Conservation (phyloP, 148 eudicot genomes). For the Camellia japonica region DNA sequence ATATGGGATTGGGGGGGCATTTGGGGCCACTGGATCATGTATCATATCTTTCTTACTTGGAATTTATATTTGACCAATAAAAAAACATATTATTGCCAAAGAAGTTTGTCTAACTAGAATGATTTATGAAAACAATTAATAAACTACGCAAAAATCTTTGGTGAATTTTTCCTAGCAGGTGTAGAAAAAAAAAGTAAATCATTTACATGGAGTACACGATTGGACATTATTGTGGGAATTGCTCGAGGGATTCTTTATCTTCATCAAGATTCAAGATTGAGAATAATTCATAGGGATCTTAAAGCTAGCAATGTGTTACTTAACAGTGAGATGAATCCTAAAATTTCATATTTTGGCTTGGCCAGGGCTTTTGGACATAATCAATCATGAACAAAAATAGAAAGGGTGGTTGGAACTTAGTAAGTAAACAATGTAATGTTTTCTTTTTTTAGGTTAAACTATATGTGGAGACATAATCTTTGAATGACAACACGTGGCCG, state of each 20-base stretch:
- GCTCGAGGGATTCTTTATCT: conserved; percentile 19
- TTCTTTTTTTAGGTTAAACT: background rate
- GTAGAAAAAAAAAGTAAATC: background rate
- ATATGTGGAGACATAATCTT: too few species aligned
- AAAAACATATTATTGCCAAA: background rate
- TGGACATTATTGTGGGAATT: conserved; percentile 16
- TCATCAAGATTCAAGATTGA: conserved; percentile 24
- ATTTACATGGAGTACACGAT: conserved; percentile 11
- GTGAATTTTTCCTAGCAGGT: background rate
- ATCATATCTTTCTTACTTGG: too few species aligned
- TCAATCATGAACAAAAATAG: background rate
- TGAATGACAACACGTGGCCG: too few species aligned
- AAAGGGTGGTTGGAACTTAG: conserved; percentile 5
- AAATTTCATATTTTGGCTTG: conserved; percentile 8
- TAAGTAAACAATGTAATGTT: background rate
- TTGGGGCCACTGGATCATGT: too few species aligned
- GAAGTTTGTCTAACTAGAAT: background rate
- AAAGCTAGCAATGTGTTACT: conserved; percentile 16
- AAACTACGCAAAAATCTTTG: background rate
- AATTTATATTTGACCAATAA: background rate
- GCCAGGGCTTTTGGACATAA: background rate
- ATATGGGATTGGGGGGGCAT: too few species aligned
- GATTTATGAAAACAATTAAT: background rate
- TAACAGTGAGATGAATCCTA: conserved; percentile 12
- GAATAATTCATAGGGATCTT: conserved; percentile 25